phyloP scores from a whole-genome alignment of 2,329 filamentous ascomycete species.

The Emmonsiellopsis sp. region DNA sequence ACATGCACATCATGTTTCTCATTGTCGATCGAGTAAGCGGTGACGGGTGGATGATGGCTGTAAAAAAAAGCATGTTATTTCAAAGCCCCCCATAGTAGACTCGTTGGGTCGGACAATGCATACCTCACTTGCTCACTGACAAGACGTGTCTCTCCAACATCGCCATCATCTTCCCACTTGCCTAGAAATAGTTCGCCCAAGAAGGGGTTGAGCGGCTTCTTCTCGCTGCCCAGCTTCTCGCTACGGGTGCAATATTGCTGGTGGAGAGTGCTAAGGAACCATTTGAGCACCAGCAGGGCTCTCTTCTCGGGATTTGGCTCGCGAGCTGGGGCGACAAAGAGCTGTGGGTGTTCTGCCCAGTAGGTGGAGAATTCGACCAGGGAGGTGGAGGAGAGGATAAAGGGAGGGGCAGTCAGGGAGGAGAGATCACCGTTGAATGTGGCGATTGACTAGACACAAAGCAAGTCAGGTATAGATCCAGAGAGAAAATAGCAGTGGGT shows the following conservation, averaged over 20 bases:
- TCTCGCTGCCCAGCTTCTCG: conserved; percentile 80
- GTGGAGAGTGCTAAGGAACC: conserved; percentile 90
- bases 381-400: conserved; percentile 70
- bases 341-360: conserved; percentile 67
- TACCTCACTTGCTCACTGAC: conserved; percentile 87
- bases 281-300: conserved; percentile 80
- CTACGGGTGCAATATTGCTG: conserved; percentile 70
- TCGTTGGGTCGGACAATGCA: conserved; percentile 1
- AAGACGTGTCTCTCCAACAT: conserved; percentile 67
- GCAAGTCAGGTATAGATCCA: neutral
- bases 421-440: conserved; percentile 77
- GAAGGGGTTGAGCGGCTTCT: conserved; percentile 97
- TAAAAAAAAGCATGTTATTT: neutral
- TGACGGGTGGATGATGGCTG: conserved; percentile 85
- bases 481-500: neutral
- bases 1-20: conserved; percentile 64
- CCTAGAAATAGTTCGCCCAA: conserved; percentile 90
- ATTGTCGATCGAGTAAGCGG: conserved; percentile 89
- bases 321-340: conserved; percentile 73
- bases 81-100: too few species aligned
- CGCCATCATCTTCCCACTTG: conserved; percentile 68
- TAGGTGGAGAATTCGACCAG: conserved; percentile 74
- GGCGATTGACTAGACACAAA: conserved; percentile 52
- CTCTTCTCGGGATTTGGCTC: conserved; percentile 75
- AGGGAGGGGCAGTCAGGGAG: conserved; percentile 71